These are phyloP conservation scores for Grosmannia clavigera DNA, from an alignment of 2,329 filamentous ascomycete genomes.

Conservation along the genomic window DNA sequence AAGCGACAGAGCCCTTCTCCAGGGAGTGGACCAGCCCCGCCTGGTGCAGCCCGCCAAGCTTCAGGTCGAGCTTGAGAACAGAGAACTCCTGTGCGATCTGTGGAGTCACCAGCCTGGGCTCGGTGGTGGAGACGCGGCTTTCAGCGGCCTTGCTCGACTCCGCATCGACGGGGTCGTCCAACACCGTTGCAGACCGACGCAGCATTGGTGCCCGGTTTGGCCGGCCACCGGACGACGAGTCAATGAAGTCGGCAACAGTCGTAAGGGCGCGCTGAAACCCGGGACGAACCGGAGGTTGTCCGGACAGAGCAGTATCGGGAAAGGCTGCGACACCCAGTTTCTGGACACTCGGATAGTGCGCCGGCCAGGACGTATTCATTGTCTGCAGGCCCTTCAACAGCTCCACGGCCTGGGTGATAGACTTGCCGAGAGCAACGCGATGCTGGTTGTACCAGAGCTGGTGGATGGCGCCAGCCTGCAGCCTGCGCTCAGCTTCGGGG, in stretches of 20 bases:
- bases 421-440: conserved; percentile 70
- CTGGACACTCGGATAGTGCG: conserved; percentile 82
- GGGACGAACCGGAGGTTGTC: conserved; percentile 41
- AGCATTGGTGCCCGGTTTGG: conserved; percentile 23
- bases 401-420: conserved; percentile 78
- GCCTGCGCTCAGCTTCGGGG: conserved; percentile 51
- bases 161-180: conserved; percentile 44
- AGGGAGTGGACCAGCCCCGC: conserved; percentile 87
- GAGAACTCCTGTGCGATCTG: conserved; percentile 95
- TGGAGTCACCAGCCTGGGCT: conserved; percentile 77
- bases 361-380: conserved; percentile 86
- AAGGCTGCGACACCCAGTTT: conserved; percentile 31
- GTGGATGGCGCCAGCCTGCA: conserved; percentile 71
- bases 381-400: conserved; percentile 70
- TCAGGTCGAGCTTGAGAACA: conserved; percentile 85
- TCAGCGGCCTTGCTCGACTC: conserved; percentile 67
- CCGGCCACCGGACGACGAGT: neutral
- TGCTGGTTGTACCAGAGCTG: conserved; percentile 95
- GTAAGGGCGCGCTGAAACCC: conserved; percentile 52
- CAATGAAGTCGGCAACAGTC: conserved; percentile 33
- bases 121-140: conserved; percentile 35
- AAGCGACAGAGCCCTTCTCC: conserved; percentile 82
- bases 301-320: conserved; percentile 19
- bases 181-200: conserved; percentile 54
- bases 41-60: conserved; percentile 76